phyloP scores from a whole-genome alignment of 192 early-diverging fungal species.

The Coemansia sp. region DNA sequence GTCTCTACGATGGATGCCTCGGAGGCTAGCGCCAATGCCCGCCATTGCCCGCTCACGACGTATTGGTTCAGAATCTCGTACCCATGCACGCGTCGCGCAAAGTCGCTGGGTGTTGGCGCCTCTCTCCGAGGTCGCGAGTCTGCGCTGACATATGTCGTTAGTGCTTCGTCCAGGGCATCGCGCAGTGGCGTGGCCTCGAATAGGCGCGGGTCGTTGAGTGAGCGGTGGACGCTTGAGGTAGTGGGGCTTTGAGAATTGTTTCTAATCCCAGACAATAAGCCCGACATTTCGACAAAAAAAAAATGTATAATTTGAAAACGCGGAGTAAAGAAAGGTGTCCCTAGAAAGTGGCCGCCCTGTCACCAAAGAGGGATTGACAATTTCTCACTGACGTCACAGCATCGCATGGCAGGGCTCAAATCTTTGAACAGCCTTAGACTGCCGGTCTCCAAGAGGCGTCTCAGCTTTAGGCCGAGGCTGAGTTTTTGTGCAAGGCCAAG shows the following conservation, averaged over 20 bases:
- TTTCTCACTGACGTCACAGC: too few relatives aligned
- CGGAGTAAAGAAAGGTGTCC: neutral
- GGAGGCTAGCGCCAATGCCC: conserved; percentile 32
- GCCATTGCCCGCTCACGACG: conserved; percentile 37
- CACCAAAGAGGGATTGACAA: neutral
- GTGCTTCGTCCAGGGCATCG: conserved; percentile 31
- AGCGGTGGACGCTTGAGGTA: neutral
- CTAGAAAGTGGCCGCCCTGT: neutral
- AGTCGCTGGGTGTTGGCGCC: conserved; percentile 11
- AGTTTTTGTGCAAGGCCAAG: too few relatives aligned
- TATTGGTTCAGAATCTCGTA: conserved; percentile 46
- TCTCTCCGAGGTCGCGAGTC: conserved; percentile 38
- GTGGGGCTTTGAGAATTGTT: neutral
- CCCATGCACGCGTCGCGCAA: conserved; percentile 16
- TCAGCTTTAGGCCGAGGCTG: too few relatives aligned
- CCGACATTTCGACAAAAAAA: conserved; percentile 9
- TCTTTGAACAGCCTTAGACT: too few relatives aligned
- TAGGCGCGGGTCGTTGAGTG: conserved; percentile 29
- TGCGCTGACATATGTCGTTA: conserved; percentile 14
- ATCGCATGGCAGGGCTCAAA: too few relatives aligned
- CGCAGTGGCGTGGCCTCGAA: conserved; percentile 30
- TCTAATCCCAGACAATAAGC: conserved; percentile 38
- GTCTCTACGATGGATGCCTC: conserved; percentile 24
- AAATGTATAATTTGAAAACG: too few relatives aligned
- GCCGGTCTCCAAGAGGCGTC: too few relatives aligned